These are phyloP conservation scores for Claviceps quebecensis DNA, from an alignment of 2,329 filamentous ascomycete genomes.

Conservation along the genomic window DNA sequence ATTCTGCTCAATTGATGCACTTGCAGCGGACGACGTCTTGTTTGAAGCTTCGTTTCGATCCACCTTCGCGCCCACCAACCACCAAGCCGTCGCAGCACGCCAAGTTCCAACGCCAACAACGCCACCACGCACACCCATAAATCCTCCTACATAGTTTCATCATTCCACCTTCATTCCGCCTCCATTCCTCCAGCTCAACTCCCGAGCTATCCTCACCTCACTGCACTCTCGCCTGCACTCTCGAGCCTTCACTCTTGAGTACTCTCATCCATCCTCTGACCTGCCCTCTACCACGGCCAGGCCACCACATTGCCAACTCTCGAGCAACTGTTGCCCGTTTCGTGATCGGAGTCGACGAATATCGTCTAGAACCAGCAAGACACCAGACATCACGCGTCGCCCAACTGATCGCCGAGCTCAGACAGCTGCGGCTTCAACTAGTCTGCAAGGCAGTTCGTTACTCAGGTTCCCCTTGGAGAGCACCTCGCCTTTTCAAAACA, in stretches of 20 bases:
- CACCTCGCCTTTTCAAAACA: conserved; percentile 1
- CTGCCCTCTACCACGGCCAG: background rate
- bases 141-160: background rate
- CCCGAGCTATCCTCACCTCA: background rate
- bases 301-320: background rate
- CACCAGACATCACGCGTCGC: background rate
- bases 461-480: background rate
- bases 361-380: too few relatives aligned
- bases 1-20: conserved; percentile 2
- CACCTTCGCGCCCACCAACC: conserved; percentile 1
- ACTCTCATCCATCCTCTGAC: background rate
- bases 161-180: background rate
- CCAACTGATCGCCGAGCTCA: background rate
- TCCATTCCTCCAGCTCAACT: background rate
- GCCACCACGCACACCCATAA: background rate
- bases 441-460: background rate
- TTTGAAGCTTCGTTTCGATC: conserved; percentile 1
- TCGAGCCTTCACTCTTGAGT: background rate
- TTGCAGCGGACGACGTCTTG: background rate
- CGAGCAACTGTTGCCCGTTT: background rate
- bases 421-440: background rate
- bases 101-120: background rate
- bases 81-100: background rate
- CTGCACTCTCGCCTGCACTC: background rate
- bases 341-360: background rate